phyloP scores from a whole-genome alignment of 2,329 filamentous ascomycete species.

The Calonectria hongkongensis region DNA sequence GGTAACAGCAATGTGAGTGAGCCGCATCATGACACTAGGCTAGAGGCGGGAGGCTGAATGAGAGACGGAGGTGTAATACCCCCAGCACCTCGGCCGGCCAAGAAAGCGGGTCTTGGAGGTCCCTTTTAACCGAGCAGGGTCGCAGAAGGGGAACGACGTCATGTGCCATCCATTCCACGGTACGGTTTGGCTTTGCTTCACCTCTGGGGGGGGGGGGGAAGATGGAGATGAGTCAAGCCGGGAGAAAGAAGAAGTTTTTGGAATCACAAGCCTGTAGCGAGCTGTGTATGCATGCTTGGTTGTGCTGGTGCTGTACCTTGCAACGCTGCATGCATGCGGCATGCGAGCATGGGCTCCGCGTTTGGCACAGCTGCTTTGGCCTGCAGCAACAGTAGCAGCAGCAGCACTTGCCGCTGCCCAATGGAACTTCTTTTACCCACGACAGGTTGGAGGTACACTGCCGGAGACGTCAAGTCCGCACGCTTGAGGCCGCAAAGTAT shows the following conservation, averaged over 20 bases:
- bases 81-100: slow-evolving; percentile 70
- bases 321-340: slow-evolving; percentile 15
- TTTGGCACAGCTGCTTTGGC: not conserved
- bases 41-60: slow-evolving; percentile 20
- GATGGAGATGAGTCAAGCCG: slow-evolving; percentile 6
- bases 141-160: slow-evolving; percentile 44
- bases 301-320: slow-evolving; percentile 12
- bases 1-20: slow-evolving; percentile 4
- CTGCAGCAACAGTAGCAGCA: too few relatives aligned
- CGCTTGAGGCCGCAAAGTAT: slow-evolving; percentile 17
- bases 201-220: not conserved
- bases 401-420: not conserved
- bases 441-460: slow-evolving; percentile 5
- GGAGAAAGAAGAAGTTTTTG: not conserved
- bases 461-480: slow-evolving; percentile 24
- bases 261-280: slow-evolving; percentile 10
- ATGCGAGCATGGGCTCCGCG: slow-evolving; percentile 29
- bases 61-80: slow-evolving; percentile 36
- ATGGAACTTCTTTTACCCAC: slow-evolving; percentile 20
- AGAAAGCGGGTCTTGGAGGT: slow-evolving; percentile 43
- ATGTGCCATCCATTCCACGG: slow-evolving; percentile 36
- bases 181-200: not conserved
- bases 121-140: slow-evolving; percentile 52
- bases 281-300: not conserved
- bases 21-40: slow-evolving; percentile 32